These are phyloP conservation scores for Aspergillus felis DNA, from an alignment of 2,329 filamentous ascomycete species.

Conservation along the genomic window DNA sequence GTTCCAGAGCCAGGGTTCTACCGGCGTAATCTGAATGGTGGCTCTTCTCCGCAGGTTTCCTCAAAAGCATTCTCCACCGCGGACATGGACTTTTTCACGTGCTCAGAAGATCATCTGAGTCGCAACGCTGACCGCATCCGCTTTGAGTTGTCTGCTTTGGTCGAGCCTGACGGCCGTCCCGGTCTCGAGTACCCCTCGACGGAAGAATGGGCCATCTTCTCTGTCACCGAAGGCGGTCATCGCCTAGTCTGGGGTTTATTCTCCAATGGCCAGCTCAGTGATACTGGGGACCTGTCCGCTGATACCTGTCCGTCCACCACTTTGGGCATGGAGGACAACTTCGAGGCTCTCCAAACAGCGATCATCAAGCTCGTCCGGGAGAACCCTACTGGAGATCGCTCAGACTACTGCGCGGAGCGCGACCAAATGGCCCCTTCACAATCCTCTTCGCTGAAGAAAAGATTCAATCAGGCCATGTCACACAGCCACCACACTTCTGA, in stretches of 20 bases:
- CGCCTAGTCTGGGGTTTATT: constrained; percentile 63
- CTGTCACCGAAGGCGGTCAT: constrained; percentile 70
- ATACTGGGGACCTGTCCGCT: constrained; percentile 55
- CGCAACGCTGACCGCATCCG: constrained; percentile 39
- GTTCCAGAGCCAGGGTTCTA: constrained; percentile 31
- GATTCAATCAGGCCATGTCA: constrained; percentile 64
- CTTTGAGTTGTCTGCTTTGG: constrained; percentile 38
- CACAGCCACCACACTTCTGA: constrained; percentile 76
- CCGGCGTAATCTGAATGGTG: constrained; percentile 26
- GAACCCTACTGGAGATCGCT: constrained; percentile 69
- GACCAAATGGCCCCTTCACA: constrained; percentile 4
- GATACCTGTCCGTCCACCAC: constrained; percentile 33
- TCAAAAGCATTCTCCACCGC: constrained; percentile 27
- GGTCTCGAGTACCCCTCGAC: constrained; percentile 70
- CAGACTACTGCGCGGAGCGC: constrained; percentile 14
- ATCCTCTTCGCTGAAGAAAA: constrained; percentile 28
- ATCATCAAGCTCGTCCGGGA: constrained; percentile 78
- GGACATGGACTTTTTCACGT: constrained; percentile 26
- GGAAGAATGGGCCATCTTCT: constrained; percentile 78
- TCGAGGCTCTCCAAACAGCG: constrained; percentile 74
- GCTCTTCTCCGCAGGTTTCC: constrained; percentile 19
- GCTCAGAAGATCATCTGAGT: constrained; percentile 21
- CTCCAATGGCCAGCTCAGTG: constrained; percentile 60
- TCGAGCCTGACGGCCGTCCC: constrained; percentile 45
- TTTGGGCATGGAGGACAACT: constrained; percentile 69